Evolutionary conservation across 1,284 basidiomycete genomes (phyloP), one percentile per base, ranked within the genome.

Genomic region (Coniophora puteana): DNA sequence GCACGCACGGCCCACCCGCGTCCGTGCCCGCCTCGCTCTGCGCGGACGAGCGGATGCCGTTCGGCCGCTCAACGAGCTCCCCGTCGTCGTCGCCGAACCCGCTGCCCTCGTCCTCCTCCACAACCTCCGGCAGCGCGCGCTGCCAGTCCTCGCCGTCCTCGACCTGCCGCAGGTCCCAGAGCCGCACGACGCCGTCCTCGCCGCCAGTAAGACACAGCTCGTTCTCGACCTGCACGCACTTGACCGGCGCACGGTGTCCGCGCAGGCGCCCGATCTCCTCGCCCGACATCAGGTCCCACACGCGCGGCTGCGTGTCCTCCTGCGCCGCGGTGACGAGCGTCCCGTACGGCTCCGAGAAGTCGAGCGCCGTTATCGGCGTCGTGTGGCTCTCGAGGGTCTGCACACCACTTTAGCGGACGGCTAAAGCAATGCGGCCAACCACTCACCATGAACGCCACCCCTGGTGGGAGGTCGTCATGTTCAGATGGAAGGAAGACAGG

Each of bases 301-400:
- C 80, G 4, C 83, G 78, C 5, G 84, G 84, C 47, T 87, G 80
- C 17, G 77, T 61, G 45, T 88, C 86, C 41, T 89, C 86, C 51
- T 89, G 80, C 0, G 89, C 84, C 1, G 92, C 85, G 34, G 83
- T 91, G 38, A 99, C 92, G 22, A 97, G 78, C 10, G 86, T 89
- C 25, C 93, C 95, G 55, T 99, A 99, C 8, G 95, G 95, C 59
- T 97, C 93, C 14, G 92, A 93, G 59, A 98, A 93, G 67, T 99
- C 95, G 26, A 99, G 77, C 2, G 92, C 84, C 1, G 84, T 84
- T 55, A 99, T 83, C 2, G 93, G 87, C 0, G 81, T 81, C 1
- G 79, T 69, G 57, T 98, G 93, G 25, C 79, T 81, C 24, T 82
- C 73, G 25, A 98, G 71, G 4, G 91, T 91, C 89, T 93, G 52